Evolutionary conservation across 768 basidiomycete genomes (phyloP), one percentile per base, ranked within the genome.

Genomic region (Leucocoprinus leucothites): DNA sequence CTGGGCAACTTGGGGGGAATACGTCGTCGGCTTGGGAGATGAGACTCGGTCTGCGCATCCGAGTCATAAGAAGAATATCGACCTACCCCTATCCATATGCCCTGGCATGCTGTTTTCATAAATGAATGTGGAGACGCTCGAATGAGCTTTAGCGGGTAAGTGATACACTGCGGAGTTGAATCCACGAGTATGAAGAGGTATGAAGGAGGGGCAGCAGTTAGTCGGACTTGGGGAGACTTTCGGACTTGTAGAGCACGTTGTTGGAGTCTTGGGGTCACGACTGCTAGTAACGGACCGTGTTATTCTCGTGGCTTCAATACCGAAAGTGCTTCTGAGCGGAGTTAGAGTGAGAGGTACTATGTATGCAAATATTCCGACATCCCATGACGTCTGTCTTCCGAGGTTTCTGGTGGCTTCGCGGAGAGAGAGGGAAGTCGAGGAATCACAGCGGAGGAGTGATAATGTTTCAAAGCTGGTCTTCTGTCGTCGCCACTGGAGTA

Each of bases 171-270:
- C 31, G 31, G 31, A 31, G 31, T 31, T 31, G 31, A 31, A 31
- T 31, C 6, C 31, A n/a, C n/a, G n/a, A n/a, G n/a, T n/a, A n/a
- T n/a, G n/a, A n/a, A n/a, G n/a, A 31, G 31, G 31, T 31, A 31
- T 31, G 31, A 31, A 31, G 31, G 31, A 31, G 31, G 3, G 41
- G 9, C 41, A 42, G 41, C 35, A 35, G 35, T 35, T 14, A 35
- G 35, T 8, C 35, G 7, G 8, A 14, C 35, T n/a, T n/a, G n/a
- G n/a, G n/a, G n/a, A n/a, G 9, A n/a, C 2, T 42, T 16, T 13
- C 24, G 18, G 43, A 5, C n/a, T 46, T 24, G 24, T 26, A n/a
- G 25, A 52, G 51, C 51, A 52, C 42, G 51, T 52, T 52, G 40
- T 35, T 14, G 18, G 19, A n/a, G 26, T 35, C 31, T 38, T 36